Evolutionary conservation across 306 rosid genomes (phyloP), one percentile per base, ranked within the genome.

Genomic region (Hippophae tibetana): DNA sequence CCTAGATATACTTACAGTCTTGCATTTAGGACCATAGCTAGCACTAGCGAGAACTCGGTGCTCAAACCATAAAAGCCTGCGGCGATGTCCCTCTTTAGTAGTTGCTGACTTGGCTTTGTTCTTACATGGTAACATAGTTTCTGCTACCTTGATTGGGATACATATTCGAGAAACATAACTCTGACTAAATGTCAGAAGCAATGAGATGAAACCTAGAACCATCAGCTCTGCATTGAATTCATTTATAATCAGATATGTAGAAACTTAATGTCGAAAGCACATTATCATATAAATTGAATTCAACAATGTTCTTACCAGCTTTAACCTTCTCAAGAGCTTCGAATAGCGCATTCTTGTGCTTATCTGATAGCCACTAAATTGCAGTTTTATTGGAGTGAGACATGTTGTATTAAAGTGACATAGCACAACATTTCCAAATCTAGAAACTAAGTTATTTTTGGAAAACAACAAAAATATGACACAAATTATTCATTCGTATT

Each of bases 261-360:
- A 7, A 13, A 31, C 5, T 31, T 31, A 45, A 60, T 40, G 31
- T 3, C 6, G 26, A 53, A 13, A 54, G 38, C 13, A 51, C 38
- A 62, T 50, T 6, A 51, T 13, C 38, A 2, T 31, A 4, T 43
- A 50, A 52, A 50, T 13, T 57, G 49, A 42, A 31, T 54, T 40
- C 43, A 46, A 55, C 42, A 14, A 61, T 63, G 47, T 48, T 70
- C 68, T 69, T 70, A 88, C 99, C 97, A 13, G 95, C 77, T 84
- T 93, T 89, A 69, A 93, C 80, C 67, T 93, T 93, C 79, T 84
- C 94, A 42, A 89, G 70, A 72, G 99, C 97, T 67, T 88, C 95
- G 65, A 81, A 84, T 41, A 92, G 65, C 66, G 97, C 89, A 67
- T 49, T 92, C 79, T 67, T 81, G 56, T 81, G 79, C 81, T 69